Evolutionary conservation across 2,329 filamentous ascomycete species (phyloP).

Genomic region (Tolypocladium guangdongense): DNA sequence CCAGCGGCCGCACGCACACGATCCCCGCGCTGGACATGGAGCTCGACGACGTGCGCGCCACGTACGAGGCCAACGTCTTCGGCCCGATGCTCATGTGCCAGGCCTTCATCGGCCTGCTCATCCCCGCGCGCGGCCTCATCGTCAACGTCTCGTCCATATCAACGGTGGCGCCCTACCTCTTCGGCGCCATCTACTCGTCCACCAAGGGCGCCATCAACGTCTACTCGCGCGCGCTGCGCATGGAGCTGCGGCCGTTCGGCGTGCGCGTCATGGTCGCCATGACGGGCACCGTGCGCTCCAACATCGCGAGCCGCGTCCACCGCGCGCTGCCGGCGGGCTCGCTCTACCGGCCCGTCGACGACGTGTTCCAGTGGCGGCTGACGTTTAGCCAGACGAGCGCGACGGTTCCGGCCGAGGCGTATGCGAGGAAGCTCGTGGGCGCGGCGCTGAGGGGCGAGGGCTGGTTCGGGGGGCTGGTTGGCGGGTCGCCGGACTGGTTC

Average conservation of each 20-base stretch:
- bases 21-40: constrained; percentile 41
- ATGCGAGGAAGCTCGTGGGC: background rate
- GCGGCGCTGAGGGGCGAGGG: background rate
- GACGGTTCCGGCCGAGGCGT: constrained; percentile 12
- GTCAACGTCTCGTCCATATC: constrained; percentile 44
- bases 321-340: constrained; percentile 32
- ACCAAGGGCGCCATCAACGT: constrained; percentile 42
- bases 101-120: constrained; percentile 37
- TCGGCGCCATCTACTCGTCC: constrained; percentile 43
- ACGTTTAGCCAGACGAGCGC: constrained; percentile 36
- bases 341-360: constrained; percentile 33
- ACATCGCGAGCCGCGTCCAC: constrained; percentile 32
- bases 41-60: constrained; percentile 38
- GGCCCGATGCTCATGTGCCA: constrained; percentile 45
- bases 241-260: constrained; percentile 41
- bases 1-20: constrained; percentile 38
- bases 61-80: constrained; percentile 48
- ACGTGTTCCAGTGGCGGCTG: constrained; percentile 34
- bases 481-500: background rate
- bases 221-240: constrained; percentile 41
- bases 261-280: constrained; percentile 48
- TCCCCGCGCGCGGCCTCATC: constrained; percentile 38
- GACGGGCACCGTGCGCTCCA: constrained; percentile 41
- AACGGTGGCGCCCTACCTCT: constrained; percentile 39
- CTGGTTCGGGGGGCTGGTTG: background rate